These are phyloP conservation scores for Calonectria hawksworthii DNA, from an alignment of 2,329 filamentous ascomycete genomes.

Conservation along the genomic window DNA sequence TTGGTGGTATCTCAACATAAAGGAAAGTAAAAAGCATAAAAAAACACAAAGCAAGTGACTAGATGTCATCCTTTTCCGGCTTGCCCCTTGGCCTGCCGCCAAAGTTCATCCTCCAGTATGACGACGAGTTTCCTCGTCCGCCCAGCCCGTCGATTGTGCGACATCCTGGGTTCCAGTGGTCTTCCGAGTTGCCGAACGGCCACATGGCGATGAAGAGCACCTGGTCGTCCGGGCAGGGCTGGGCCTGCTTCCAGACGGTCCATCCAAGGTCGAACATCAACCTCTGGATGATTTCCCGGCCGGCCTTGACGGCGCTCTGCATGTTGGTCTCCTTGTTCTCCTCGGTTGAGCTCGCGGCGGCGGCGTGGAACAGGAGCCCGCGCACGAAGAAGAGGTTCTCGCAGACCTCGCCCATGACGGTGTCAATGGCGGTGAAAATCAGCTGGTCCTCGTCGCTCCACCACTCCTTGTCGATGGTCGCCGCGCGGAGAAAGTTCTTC, in stretches of 20 bases:
- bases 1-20: slow-evolving; percentile 5
- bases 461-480: slow-evolving; percentile 31
- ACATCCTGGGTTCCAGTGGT: slow-evolving; percentile 61
- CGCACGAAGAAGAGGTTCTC: slow-evolving; percentile 44
- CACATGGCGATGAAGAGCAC: slow-evolving; percentile 75
- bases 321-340: slow-evolving; percentile 9
- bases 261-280: slow-evolving; percentile 68
- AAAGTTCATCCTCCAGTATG: slow-evolving; percentile 42
- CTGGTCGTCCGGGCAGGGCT: slow-evolving; percentile 66
- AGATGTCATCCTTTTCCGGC: background rate
- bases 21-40: background rate
- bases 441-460: slow-evolving; percentile 60
- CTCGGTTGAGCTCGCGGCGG: slow-evolving; percentile 10
- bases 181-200: slow-evolving; percentile 68
- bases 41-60: background rate
- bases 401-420: slow-evolving; percentile 58
- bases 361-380: slow-evolving; percentile 35
- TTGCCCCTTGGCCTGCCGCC: background rate
- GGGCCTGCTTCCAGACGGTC: slow-evolving; percentile 71
- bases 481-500: slow-evolving; percentile 57
- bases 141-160: slow-evolving; percentile 45
- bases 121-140: slow-evolving; percentile 15
- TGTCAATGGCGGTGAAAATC: slow-evolving; percentile 59
- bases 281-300: slow-evolving; percentile 35
- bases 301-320: slow-evolving; percentile 32